These are phyloP conservation scores for Chrysoporthe puriensis DNA, from an alignment of 2,329 filamentous ascomycete species.

Conservation along the genomic window DNA sequence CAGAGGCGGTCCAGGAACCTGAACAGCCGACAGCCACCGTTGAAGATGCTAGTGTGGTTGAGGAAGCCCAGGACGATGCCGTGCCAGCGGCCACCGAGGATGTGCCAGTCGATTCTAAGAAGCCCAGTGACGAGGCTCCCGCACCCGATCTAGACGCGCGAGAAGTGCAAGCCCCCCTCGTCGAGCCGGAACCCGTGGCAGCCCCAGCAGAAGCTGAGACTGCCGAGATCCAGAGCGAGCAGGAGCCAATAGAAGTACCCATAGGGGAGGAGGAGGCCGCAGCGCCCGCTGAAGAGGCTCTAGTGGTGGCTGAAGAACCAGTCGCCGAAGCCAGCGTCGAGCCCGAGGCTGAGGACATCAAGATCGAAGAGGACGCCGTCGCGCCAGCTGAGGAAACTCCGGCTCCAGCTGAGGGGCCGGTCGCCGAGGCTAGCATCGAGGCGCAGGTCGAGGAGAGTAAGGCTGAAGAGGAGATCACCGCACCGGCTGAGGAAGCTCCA, in stretches of 20 bases:
- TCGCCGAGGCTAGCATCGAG: conserved; percentile 11
- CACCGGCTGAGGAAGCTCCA: not conserved
- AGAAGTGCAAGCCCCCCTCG: conserved; percentile 4
- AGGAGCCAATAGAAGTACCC: not conserved
- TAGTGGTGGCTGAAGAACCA: conserved; percentile 3
- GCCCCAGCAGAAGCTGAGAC: conserved; percentile 4
- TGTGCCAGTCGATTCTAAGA: not conserved
- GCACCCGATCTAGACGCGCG: not conserved
- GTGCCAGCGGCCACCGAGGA: conserved; percentile 14
- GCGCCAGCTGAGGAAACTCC: not conserved
- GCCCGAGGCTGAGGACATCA: not conserved
- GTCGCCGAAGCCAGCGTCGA: not conserved
- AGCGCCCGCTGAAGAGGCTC: not conserved
- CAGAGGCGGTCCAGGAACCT: not conserved
- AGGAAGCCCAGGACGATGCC: conserved; percentile 2
- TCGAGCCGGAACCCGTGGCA: not conserved
- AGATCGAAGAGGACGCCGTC: not conserved
- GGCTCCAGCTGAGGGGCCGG: conserved; percentile 1
- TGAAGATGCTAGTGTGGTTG: not conserved
- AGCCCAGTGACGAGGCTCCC: not conserved
- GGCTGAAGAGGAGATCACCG: not conserved
- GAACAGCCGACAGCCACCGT: not conserved
- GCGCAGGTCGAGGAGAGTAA: conserved; percentile 15
- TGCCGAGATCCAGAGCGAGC: not conserved
- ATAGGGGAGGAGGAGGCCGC: not conserved